Base-by-base conservation (phyloP, 1,284 basidiomycete species). In the Cryptococcus sp. region DNA sequence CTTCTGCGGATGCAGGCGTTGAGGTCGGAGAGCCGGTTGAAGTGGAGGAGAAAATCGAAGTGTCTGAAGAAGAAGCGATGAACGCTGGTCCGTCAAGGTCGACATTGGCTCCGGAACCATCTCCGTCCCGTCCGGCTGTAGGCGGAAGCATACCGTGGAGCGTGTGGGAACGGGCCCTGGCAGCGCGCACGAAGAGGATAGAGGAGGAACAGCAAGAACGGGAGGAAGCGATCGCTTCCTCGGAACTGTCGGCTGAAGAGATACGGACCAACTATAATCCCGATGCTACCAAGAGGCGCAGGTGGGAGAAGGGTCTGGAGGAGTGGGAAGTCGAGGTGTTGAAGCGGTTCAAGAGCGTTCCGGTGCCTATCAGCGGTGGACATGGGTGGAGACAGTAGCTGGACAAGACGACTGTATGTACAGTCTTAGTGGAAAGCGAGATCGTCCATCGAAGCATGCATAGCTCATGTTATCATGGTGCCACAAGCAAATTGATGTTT, bases 121-220 rank as follows among this genome's bases (percentile, higher is more conserved):
- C 61, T 11, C 59, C 67, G 1, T 58, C 63, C 2, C 30, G 13
- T 35, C 30, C 30, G 30, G 30, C 30, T 8, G 30, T 35, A 35
- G 69, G 65, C 2, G 76, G 79, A 25, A 92, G 89, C 66, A 81
- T 93, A 19, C 85, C 89, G 10, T 93, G 91, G 91, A 82, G 85
- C 25, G 82, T 90, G n/a, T 88, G 91, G 66, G 82, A 85, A 63
- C 81, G 82, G 27, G 91, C 90, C 1, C 67, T 85, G 42, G 74
- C 81, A 42, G 68, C 75, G 55, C 61, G 71, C 17, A 57, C 74
- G 15, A 59, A 52, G 43, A 60, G 54, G 50, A 49, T 71, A 4
- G 57, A 61, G 52, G 81, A 83, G 57, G 80, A 82, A 52, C 84
- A 84, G 11, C 81, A 82, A 57, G 69, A 72, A 10, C 62, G 69